Evolutionary conservation across 306 rosid species (phyloP).

Genomic region (Leucaena leucocephala): DNA sequence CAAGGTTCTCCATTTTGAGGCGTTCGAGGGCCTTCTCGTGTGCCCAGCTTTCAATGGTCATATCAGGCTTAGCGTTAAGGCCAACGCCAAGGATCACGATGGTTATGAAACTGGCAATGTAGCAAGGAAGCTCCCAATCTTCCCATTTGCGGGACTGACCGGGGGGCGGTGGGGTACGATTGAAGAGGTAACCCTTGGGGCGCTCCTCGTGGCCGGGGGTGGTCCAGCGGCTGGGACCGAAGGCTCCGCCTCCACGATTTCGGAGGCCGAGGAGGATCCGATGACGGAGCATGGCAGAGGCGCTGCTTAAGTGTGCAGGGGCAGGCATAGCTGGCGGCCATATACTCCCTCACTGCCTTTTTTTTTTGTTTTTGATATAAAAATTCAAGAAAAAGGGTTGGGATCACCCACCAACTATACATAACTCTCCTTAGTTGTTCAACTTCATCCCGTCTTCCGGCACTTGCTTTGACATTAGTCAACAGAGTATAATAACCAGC

Average conservation of each 20-base stretch:
- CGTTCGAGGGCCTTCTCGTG: constrained; percentile 98
- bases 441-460: constrained; percentile 58
- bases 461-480: constrained; percentile 63
- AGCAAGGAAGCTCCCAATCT: constrained; percentile 99
- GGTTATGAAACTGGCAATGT: constrained; percentile 92
- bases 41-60: constrained; percentile 98
- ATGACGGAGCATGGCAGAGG: constrained; percentile 77
- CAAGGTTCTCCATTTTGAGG: constrained; percentile 65
- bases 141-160: constrained; percentile 96
- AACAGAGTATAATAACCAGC: constrained; percentile 55
- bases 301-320: constrained; percentile 51
- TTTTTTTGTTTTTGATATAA: no score
- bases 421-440: constrained; percentile 55
- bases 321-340: constrained; percentile 42
- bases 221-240: constrained; percentile 82
- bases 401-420: no score
- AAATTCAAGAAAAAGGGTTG: no score
- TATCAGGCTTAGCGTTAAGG: constrained; percentile 98
- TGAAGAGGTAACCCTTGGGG: constrained; percentile 83
- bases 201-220: constrained; percentile 82
- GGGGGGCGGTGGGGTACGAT: constrained; percentile 70
- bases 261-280: constrained; percentile 67
- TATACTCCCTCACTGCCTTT: not conserved
- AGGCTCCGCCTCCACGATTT: constrained; percentile 64
- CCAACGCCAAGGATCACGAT: constrained; percentile 99